A percentile compares a stretch with the other conserved stretches of the same genome.
phyloP scores from a whole-genome alignment of 257 asterid genomes.

The Nicotiana tabacum region DNA sequence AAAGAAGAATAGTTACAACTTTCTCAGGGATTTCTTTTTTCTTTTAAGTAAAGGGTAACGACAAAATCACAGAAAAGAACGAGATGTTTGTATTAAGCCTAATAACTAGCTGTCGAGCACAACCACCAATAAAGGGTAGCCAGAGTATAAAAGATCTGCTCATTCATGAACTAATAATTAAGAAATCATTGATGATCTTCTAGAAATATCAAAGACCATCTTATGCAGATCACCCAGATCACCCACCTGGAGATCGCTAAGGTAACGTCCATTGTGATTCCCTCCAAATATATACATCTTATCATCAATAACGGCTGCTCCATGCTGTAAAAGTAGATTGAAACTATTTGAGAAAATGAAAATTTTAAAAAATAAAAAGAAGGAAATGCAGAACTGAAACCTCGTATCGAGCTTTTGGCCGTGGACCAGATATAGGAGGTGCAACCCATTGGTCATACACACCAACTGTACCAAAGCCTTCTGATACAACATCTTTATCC shows the following conservation, averaged over 20 bases:
- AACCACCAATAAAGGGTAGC: background rate
- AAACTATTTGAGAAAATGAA: background rate
- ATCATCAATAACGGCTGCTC: constrained; percentile 82
- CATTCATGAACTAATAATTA: background rate
- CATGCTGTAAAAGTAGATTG: constrained; percentile 54
- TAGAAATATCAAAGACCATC: constrained; percentile 12
- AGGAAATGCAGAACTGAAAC: constrained; percentile 27
- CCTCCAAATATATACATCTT: constrained; percentile 95
- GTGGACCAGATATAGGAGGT: constrained; percentile 68
- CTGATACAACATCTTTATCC: constrained; percentile 73
- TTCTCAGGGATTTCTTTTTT: background rate
- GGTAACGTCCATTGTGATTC: constrained; percentile 90
- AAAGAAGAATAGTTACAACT: background rate
- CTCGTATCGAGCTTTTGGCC: constrained; percentile 82
- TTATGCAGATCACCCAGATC: constrained; percentile 26
- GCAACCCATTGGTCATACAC: constrained; percentile 88
- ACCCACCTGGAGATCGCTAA: constrained; percentile 92
- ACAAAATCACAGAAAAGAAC: background rate
- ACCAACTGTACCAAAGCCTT: constrained; percentile 53
- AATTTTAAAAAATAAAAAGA: constrained; percentile 8
- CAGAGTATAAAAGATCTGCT: background rate
- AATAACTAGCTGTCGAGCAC: background rate
- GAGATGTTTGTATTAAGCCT: background rate
- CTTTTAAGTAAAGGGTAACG: background rate
- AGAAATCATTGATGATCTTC: constrained; percentile 1